Percentiles rank a stretch among this genome's conserved stretches.
Evolutionary conservation across 2,329 filamentous ascomycete species (phyloP).

Genomic region (Nigrospora sphaerica): DNA sequence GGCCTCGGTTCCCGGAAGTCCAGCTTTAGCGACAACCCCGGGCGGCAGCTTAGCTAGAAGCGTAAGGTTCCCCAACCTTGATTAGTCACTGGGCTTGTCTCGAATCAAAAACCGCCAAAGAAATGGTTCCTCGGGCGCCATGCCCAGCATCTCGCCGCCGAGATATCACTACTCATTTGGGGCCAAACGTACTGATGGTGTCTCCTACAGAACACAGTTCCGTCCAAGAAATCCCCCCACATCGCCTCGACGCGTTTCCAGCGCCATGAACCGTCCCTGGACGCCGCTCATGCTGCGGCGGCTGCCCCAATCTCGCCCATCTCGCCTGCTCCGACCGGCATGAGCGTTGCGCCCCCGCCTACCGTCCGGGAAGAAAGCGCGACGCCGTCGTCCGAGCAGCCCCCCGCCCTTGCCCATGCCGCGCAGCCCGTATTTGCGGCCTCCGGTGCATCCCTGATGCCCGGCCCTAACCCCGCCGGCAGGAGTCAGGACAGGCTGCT

Average conservation of each 20-base stretch:
- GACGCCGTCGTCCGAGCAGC: conserved; percentile 14
- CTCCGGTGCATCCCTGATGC: conserved; percentile 13
- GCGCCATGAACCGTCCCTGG: conserved; percentile 5
- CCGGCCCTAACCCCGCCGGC: conserved; percentile 24
- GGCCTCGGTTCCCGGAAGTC: conserved; percentile 62
- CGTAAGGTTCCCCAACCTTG: conserved; percentile 4
- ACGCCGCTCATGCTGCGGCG: not conserved
- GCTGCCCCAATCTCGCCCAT: conserved; percentile 25
- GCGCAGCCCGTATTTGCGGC: conserved; percentile 17
- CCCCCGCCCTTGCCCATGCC: conserved; percentile 19
- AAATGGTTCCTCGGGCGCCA: no score
- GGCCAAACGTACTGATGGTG: no score
- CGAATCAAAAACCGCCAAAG: no score
- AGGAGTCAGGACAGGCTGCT: conserved; percentile 43
- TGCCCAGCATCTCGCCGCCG: no score
- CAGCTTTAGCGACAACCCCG: conserved; percentile 45
- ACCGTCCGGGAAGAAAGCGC: conserved; percentile 22
- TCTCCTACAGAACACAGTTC: conserved; percentile 63
- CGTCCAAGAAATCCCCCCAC: conserved; percentile 79
- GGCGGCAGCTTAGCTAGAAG: conserved; percentile 56
- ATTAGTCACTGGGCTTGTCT: no score
- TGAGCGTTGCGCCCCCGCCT: conserved; percentile 25
- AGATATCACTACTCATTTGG: no score
- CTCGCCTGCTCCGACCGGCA: conserved; percentile 40
- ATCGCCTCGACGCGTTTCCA: conserved; percentile 62